Base-by-base conservation (phyloP, 108 stramenopile species). In the Pseudonitzschia multistriata region DNA sequence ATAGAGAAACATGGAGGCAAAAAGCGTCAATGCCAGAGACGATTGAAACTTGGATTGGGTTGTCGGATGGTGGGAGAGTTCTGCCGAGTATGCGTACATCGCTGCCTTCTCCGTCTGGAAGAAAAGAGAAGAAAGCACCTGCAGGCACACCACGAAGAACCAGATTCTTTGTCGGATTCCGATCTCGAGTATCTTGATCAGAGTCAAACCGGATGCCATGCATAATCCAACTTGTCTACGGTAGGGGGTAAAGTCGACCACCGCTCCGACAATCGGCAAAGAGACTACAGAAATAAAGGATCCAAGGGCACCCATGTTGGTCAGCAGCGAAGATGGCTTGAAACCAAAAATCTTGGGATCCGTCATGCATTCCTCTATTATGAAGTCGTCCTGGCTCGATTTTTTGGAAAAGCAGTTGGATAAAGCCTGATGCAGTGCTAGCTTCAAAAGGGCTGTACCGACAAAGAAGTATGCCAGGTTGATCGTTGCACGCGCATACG, bases 391-490 rank as follows among this genome's bases (percentile, higher is more conserved):
- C 11, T 55, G 21, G 1, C 2, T 30, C 21, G 54, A 6, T 3
- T 4, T 17, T n/a, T n/a, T n/a, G n/a, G n/a, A n/a, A n/a, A n/a
- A n/a, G 17, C 42, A 45, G 8, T 52, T 52, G 2, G 2, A 7
- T 22, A 36, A 2, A 21, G 59, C 8, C 30, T 29, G 28, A 14
- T 60, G 3, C 59, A 17, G 21, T 3, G 87, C 83, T 13, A 85
- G 74, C 19, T 71, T 62, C 53, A 88, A 64, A 27, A 88, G 54
- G 19, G 87, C 87, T 29, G 83, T 81, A 0, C 87, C 83, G 1
- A 85, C 59, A 47, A 88, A 88, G 3, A 88, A 30, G 28, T 71
- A 67, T 49, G 74, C 73, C 85, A 87, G 82, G 3, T 57, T 25
- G 36, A 84, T 76, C 15, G 71, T 63, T 5, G 77, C 85, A 11